Evolutionary conservation across 208 protist species (phyloP).

Genomic region (Naegleria fowleri): DNA sequence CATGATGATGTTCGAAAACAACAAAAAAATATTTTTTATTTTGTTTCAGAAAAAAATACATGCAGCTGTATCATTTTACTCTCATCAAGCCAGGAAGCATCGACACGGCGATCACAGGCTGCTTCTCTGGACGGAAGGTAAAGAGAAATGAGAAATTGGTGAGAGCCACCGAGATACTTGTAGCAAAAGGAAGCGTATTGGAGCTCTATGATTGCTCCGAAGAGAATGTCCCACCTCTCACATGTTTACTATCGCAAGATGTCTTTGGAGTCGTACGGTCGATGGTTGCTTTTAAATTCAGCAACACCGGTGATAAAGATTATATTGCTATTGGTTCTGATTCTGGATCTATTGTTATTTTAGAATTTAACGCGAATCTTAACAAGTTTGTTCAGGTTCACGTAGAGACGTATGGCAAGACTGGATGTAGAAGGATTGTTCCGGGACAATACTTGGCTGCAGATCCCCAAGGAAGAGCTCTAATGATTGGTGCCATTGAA

Average conservation of each 20-base stretch:
- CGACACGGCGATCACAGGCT: background rate
- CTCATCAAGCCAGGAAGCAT: background rate
- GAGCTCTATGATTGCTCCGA: constrained; percentile 68
- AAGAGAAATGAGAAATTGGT: background rate
- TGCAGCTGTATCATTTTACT: background rate
- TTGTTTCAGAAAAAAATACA: background rate
- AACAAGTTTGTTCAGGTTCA: constrained; percentile 70
- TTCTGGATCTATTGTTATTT: constrained; percentile 68
- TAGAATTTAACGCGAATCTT: constrained; percentile 53
- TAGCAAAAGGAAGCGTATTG: constrained; percentile 57
- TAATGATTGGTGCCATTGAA: constrained; percentile 85
- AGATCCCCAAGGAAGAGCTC: constrained; percentile 76
- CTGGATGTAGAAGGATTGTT: constrained; percentile 73
- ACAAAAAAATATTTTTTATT: too few species aligned
- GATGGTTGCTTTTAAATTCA: constrained; percentile 69
- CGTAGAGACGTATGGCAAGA: constrained; percentile 82
- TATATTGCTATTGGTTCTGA: constrained; percentile 78
- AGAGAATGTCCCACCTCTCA: constrained; percentile 48
- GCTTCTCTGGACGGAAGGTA: background rate
- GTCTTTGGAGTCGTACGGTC: constrained; percentile 74
- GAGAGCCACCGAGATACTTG: constrained; percentile 52
- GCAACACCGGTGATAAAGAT: constrained; percentile 59
- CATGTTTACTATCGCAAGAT: constrained; percentile 44
- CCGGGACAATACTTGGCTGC: constrained; percentile 77
- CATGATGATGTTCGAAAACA: too few species aligned